A percentile compares a stretch with the other conserved stretches of the same genome.
Conservation (phyloP, 1,284 basidiomycete genomes). For the Cryptococcus amylolentus region DNA sequence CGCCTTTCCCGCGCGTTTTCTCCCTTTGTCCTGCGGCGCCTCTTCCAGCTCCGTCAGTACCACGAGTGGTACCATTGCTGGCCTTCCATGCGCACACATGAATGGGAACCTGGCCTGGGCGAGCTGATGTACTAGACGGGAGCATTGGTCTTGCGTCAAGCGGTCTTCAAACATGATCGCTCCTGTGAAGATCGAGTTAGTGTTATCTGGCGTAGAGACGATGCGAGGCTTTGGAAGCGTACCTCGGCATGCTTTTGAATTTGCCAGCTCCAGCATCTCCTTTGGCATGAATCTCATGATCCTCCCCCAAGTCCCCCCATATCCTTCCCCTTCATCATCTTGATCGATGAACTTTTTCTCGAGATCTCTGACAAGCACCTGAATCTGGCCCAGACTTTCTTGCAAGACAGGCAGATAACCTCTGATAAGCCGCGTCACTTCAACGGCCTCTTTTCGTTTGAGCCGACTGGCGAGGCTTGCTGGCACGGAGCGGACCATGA, state of each 20-base stretch:
- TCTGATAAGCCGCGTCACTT: slow-evolving; percentile 37
- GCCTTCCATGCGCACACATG: slow-evolving; percentile 83
- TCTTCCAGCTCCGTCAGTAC: slow-evolving; percentile 13
- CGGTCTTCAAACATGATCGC: slow-evolving; percentile 96
- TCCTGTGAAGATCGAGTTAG: slow-evolving; percentile 53
- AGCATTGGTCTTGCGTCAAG: slow-evolving; percentile 65
- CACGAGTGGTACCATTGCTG: slow-evolving; percentile 48
- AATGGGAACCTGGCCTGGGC: slow-evolving; percentile 75
- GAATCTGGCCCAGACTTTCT: slow-evolving; percentile 27
- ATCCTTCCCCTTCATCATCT: slow-evolving; percentile 24
- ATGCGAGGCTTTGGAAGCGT: slow-evolving; percentile 20
- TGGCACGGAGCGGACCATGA: slow-evolving; percentile 44
- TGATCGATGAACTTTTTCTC: slow-evolving; percentile 1
- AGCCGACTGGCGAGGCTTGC: slow-evolving; percentile 31
- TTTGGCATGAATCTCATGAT: slow-evolving; percentile 73
- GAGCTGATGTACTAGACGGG: slow-evolving; percentile 64
- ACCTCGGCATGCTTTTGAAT: slow-evolving; percentile 92
- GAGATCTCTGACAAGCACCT: slow-evolving; percentile 26
- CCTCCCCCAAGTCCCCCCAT: slow-evolving; percentile 61
- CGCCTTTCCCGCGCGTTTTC: too few relatives aligned
- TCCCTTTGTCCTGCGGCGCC: slow-evolving; percentile 3
- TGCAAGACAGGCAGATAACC: slow-evolving; percentile 30
- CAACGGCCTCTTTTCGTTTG: slow-evolving; percentile 22
- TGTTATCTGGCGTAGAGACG: not conserved
- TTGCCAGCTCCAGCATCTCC: slow-evolving; percentile 73